Conservation (phyloP, 1,139 yeast genomes). For the Hyphopichia buzzinii region DNA sequence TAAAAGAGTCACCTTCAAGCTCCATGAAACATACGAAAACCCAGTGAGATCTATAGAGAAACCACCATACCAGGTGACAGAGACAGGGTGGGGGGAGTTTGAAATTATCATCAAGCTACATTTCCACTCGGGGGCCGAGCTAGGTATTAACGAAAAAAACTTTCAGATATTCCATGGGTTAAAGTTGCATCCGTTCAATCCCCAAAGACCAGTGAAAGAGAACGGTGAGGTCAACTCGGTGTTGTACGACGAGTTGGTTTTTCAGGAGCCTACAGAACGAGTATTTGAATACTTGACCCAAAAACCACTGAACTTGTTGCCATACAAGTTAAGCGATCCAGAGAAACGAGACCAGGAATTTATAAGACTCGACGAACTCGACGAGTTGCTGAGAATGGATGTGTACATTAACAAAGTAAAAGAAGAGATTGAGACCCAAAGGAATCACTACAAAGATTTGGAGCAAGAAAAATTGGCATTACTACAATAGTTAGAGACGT, state of each 20-base stretch:
- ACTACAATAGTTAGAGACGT: constrained; percentile 36
- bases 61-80: constrained; percentile 95
- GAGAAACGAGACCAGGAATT: constrained; percentile 43
- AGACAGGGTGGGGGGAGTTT: constrained; percentile 99
- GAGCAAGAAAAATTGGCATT: constrained; percentile 48
- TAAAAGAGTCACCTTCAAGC: constrained; percentile 88
- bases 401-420: constrained; percentile 63
- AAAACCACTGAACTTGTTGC: constrained; percentile 72
- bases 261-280: constrained; percentile 92
- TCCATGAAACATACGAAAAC: constrained; percentile 90
- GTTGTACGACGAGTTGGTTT: constrained; percentile 86
- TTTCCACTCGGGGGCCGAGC: constrained; percentile 73
- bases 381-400: constrained; percentile 73
- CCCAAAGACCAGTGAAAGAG: constrained; percentile 36
- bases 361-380: constrained; percentile 56
- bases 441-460: constrained; percentile 49
- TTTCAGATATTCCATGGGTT: constrained; percentile 84
- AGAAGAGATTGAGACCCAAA: constrained; percentile 52
- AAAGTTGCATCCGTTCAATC: constrained; percentile 86
- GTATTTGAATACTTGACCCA: constrained; percentile 76
- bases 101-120: constrained; percentile 86
- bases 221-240: constrained; percentile 60
- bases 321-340: constrained; percentile 51
- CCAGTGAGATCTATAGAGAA: constrained; percentile 79
- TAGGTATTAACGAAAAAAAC: constrained; percentile 74